Base-by-base conservation (phyloP, 176 grass and related monocot species). In the Areca catechu region DNA sequence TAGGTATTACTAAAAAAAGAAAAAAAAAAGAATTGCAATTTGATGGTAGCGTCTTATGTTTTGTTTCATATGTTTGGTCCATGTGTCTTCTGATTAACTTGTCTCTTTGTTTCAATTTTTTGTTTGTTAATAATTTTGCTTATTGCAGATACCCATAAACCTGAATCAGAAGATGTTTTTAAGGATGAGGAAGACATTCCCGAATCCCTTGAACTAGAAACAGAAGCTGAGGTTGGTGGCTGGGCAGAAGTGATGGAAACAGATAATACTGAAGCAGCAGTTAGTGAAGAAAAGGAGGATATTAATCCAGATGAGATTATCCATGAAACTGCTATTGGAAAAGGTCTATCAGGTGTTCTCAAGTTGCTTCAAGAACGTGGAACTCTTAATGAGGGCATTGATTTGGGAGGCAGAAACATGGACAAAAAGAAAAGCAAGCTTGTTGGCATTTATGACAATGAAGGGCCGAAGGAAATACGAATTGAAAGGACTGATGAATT, bases 381-480 rank as follows among this genome's bases (percentile, higher is more conserved):
- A 48, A 86, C 86, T 43, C 83, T 97, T 50, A 88, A 83, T 5
- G 93, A 97, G 79, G 81, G 83, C n/a, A 82, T 86, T 51, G 64
- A 85, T 66, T 96, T 74, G 83, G 92, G 85, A 64, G 92, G 86
- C 19, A 88, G 86, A 84, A 90, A 74, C 52, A 96, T 82, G 68
- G 83, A 90, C 63, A 96, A 88, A 57, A 90, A 96, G 76, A 90
- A 90, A 85, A 90, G 83, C 57, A 90, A 96, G 64, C 79, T 87
- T 63, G 77, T 86, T 16, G 83, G 82, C 57, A 56, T 95, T 4
- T 57, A 78, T 75, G 68, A 71, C 24, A 60, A 71, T 61, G 85
- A 90, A n/a, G 91, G 81, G 34, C 76, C 79, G 63, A 86, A 90
- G 68, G 86, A 90, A 62, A 90, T 96, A n/a, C 80, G 74, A 49